Evolutionary conservation across 225 moss, liverwort and hornwort genomes (phyloP), one percentile per base, ranked within the genome.

Genomic region (Antitrichia curtipendula): DNA sequence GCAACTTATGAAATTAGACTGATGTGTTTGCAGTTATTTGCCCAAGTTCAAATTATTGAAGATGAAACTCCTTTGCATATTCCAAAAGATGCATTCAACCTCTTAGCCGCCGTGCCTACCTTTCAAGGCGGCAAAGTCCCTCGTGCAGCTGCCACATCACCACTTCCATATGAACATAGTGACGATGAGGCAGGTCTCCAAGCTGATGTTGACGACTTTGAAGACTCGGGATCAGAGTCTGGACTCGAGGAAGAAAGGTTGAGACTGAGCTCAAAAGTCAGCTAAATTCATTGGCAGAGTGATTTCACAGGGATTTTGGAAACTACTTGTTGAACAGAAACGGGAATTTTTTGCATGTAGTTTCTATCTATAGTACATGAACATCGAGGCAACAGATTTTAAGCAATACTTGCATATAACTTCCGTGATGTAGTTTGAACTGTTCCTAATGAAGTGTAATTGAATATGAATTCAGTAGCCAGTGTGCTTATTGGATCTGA

Each of bases 11-110:
- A 74, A 56, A 80, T 83, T 83, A 24, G 27, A 80, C 58, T 84
- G 81, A 78, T 82, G n/a, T 88, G 70, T 63, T 86, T 84, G 85
- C 95, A 96, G 97, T 95, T 97, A 83, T 95, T 95, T 91, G 98
- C 98, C 68, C 94, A 95, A 92, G 96, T 98, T 75, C 98, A 95
- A 93, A 97, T 98, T 76, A 97, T 98, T 87, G 95, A 98, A 87
- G 98, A 98, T 88, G 96, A 97, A 89, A 90, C 89, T 84, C 97
- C 96, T 76, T 77, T 95, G 86, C 98, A 96, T 83, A 91, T 98
- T 76, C 98, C 98, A 65, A 92, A 93, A 84, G 95, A 95, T 89
- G 96, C 98, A 60, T 98, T 98, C 85, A 92, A 91, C 50, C 90
- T 85, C 52, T 88, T 98, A 82, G 98, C 98, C 75, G 88, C 94